Base-by-base conservation (phyloP, 2,329 filamentous ascomycete species). In the Zasmidium angulare region DNA sequence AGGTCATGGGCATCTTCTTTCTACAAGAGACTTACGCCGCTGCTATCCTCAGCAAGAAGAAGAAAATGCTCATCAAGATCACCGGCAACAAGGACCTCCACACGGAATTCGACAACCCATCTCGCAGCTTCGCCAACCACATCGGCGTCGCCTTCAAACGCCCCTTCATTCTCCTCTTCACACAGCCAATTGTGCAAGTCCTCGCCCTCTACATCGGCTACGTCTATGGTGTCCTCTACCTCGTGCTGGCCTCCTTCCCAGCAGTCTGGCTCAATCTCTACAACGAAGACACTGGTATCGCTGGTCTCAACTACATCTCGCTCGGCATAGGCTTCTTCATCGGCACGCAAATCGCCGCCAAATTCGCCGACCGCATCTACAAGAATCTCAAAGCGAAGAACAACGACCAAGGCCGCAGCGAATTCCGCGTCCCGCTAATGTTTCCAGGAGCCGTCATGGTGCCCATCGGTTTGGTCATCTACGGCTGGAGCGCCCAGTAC, bases 11-110 rank as follows among this genome's bases (percentile, higher is more conserved):
- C 3, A 72, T 89, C 51, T 82, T 87, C 70, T 81, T 87, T 63
- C 78, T 86, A 1, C 80, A 81, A 56, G 88, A 90, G 69, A 89
- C 87, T 1, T 89, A 89, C 71, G 83, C 81, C 0, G 86, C 87
- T 0, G 83, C 83, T 19, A 79, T 91, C 3, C 81, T 90, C 1
- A 72, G 78, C 24, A 75, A 79, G 62, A 88, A 86, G 70, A 84
- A 85, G 46, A 72, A 78, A 50, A 79, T 76, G n/a, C 77, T 88
- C n/a, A 77, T 80, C 58, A 79, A 80, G 61, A 78, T 83, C 63
- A 88, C 85, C 1, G 83, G 82, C 23, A 88, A 88, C 79, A 67
- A 75, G 53, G 82, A 84, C 2, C 79, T 86, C 24, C 82, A 83
- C 69, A 87, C 87, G 48, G 71, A 73, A 59, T 74, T 72, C 58